phyloP scores from a whole-genome alignment of 306 rosid species.

The Medicago ruthenica region DNA sequence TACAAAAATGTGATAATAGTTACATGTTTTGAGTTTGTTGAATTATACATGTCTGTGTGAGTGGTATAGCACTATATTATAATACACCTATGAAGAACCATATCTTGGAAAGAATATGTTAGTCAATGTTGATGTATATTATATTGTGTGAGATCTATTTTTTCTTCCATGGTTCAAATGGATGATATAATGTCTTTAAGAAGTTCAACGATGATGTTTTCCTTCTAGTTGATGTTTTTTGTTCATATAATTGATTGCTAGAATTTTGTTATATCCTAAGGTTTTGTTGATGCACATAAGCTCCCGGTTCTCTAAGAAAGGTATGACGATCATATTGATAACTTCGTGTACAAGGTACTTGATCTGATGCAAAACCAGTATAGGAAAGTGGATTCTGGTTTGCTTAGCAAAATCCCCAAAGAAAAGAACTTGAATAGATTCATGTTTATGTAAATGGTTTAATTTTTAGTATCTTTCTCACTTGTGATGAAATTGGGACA shows the following conservation, averaged over 20 bases:
- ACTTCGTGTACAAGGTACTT: constrained; percentile 58
- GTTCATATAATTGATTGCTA: constrained; percentile 24
- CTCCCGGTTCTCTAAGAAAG: constrained; percentile 87
- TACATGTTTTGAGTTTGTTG: no score
- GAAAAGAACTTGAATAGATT: constrained; percentile 60
- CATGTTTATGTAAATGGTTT: constrained; percentile 34
- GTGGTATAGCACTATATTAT: no score
- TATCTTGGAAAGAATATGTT: no score
- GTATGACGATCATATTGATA: constrained; percentile 77
- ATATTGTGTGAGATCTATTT: no score
- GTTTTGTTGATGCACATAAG: constrained; percentile 86
- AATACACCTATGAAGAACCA: no score
- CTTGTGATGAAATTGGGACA: constrained; percentile 33
- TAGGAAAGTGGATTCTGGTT: constrained; percentile 60
- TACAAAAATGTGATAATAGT: no score
- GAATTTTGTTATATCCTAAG: constrained; percentile 45
- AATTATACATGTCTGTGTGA: no score
- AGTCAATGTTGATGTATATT: no score
- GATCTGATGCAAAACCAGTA: constrained; percentile 63
- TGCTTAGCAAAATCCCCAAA: constrained; percentile 69
- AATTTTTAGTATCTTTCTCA: constrained; percentile 14
- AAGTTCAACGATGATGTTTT: no score
- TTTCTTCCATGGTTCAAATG: no score
- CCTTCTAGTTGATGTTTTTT: background rate
- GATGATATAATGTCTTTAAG: no score